A percentile compares a stretch with the other conserved stretches of the same genome.
phyloP scores from a whole-genome alignment of 1,284 basidiomycete genomes.

The Boletus semigastroideus region DNA sequence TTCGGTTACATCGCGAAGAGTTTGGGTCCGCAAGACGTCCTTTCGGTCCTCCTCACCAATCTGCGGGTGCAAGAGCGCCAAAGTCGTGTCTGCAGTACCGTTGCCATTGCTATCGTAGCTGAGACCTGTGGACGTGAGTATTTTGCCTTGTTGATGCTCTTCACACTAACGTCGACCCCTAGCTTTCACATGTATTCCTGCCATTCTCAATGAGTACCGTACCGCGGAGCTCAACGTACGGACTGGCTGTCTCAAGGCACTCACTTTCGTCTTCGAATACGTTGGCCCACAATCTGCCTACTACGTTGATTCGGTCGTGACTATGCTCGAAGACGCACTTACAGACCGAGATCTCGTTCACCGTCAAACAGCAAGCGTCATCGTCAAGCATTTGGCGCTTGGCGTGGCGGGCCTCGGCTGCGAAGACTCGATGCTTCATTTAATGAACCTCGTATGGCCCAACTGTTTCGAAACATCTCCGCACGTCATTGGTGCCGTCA shows the following conservation, averaged over 20 bases:
- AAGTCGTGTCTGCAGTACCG: conserved; percentile 97
- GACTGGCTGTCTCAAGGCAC: conserved; percentile 98
- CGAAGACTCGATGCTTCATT: conserved; percentile 95
- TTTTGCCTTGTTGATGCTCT: conserved; percentile 3
- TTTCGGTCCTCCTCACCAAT: conserved; percentile 95
- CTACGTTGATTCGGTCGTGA: conserved; percentile 96
- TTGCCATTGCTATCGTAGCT: conserved; percentile 96
- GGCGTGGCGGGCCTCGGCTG: conserved; percentile 97
- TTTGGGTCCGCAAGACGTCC: conserved; percentile 97
- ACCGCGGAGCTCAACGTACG: conserved; percentile 98
- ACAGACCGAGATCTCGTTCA: conserved; percentile 99
- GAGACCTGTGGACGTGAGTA: conserved; percentile 93
- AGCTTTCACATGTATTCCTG: conserved; percentile 99
- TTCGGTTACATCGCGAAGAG: conserved; percentile 99
- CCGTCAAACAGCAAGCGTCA: conserved; percentile 97
- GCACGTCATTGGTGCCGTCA: conserved; percentile 96
- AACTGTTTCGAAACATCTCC: conserved; percentile 99
- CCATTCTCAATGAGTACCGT: conserved; percentile 98
- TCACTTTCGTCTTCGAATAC: conserved; percentile 99
- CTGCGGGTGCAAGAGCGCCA: conserved; percentile 98
- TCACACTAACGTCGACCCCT: conserved; percentile 20
- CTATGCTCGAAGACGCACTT: conserved; percentile 96
- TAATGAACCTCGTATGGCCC: conserved; percentile 99
- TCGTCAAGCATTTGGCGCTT: conserved; percentile 97
- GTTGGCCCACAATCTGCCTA: conserved; percentile 99